Base-by-base conservation (phyloP, 495 filamentous ascomycete species). In the Coniosporium apollinis region DNA sequence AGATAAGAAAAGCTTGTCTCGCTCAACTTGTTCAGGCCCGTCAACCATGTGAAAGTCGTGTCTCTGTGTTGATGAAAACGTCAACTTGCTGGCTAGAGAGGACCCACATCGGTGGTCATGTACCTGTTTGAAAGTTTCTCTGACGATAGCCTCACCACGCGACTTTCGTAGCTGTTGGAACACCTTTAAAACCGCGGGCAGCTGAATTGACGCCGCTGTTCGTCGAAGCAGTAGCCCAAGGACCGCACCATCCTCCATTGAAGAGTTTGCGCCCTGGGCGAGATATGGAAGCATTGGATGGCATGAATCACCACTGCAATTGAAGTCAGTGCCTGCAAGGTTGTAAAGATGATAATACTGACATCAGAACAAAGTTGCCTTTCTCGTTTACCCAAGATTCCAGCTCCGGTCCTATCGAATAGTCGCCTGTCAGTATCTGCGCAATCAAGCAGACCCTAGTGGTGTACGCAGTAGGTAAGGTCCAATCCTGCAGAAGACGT, bases 311-410 rank as follows among this genome's bases (percentile, higher is more conserved):
- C 45, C 48, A 28, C 30, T 32, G 15, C 30, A 9, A n/a, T 1
- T 16, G 11, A 30, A 37, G 17, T 28, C 3, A 13, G n/a, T 13
- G 35, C 33, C 18, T 0, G 10, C 1, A 15, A 1, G 30, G 11
- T 32, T 17, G n/a, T 19, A 32, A 8, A 32, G 9, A n/a, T 7
- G 24, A 26, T 26, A 26, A 7, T 32, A 8, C 30, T 1, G 11
- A 32, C 30, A 81, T 60, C 28, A 82, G 48, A 5, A 67, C 73
- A 33, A 79, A 72, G 48, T 47, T 64, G 18, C 42, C 67, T 36
- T 46, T 59, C 1, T 65, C 52, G 38, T 72, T 68, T 4, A 61
- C 57, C 74, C 74, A 79, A 24, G 54, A 52, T n/a, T 64, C 56
- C 5, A 78, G 48, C 1, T 62, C 56, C 31, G 55, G 52, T 42